Evolutionary conservation across 345 rosid species (phyloP).

Genomic region (Salix brachista): DNA sequence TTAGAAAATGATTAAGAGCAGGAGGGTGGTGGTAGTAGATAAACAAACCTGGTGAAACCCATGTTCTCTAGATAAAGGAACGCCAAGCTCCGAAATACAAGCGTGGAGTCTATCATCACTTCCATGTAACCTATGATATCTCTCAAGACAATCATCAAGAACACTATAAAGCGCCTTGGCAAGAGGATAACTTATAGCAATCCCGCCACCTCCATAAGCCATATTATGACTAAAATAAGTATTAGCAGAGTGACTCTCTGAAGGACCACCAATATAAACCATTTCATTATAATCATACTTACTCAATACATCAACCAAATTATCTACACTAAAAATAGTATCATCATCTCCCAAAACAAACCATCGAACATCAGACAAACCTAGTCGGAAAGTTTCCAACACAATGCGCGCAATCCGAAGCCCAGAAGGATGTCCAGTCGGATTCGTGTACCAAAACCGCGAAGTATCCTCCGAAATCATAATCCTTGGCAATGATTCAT

Average conservation of each 20-base stretch:
- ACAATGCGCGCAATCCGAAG: constrained; percentile 83
- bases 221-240: constrained; percentile 76
- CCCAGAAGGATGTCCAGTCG: constrained; percentile 89
- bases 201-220: constrained; percentile 98
- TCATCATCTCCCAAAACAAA: constrained; percentile 89
- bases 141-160: constrained; percentile 67
- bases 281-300: constrained; percentile 75
- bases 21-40: background rate
- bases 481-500: constrained; percentile 59
- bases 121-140: constrained; percentile 80
- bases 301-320: constrained; percentile 58
- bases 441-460: constrained; percentile 83
- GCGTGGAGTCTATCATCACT: constrained; percentile 94
- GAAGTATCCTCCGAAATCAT: constrained; percentile 84
- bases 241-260: constrained; percentile 91
- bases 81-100: constrained; percentile 85
- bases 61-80: constrained; percentile 73
- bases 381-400: constrained; percentile 61
- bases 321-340: constrained; percentile 69
- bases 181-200: constrained; percentile 78
- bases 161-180: constrained; percentile 64
- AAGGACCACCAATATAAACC: constrained; percentile 75
- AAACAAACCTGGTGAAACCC: constrained; percentile 84
- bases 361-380: constrained; percentile 67
- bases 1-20: background rate